Base-by-base conservation (phyloP, 345 rosid species). In the Luvunga scandens region DNA sequence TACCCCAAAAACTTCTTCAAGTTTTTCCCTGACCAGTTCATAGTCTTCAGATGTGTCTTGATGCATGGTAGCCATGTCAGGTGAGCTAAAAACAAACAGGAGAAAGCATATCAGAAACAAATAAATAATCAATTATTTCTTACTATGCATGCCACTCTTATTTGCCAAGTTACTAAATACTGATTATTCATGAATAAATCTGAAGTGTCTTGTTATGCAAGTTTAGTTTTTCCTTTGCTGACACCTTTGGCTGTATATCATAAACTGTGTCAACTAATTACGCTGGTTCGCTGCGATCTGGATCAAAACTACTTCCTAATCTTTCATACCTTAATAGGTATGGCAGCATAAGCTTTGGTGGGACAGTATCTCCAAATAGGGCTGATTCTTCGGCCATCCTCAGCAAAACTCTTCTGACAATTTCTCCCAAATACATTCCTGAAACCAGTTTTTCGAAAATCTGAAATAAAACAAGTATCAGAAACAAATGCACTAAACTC, bases 31-130 rank as follows among this genome's bases (percentile, higher is more conserved):
- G 27, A 91, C 87, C 48, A 84, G 76, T 38, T 83, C 85, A 6
- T 77, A 87, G 42, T 87, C 86, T 66, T 89, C 88, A 12, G 89
- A 88, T 76, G 89, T 83, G 81, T 89, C 92, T 82, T 91, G 94
- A 81, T 89, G 92, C 94, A 91, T 91, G 2, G 90, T 90, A 76
- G 94, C 89, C 91, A 91, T 88, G 65, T 91, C 89, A 6, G 88
- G 89, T 16, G 91, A 80, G 71, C 92, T 91, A 22, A 14, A 5
- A 4, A 7, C 3, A 71, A 4, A 57, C 3, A 68, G 6, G 64
- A 18, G 50, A 66, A 79, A 60, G 3, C 21, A 59, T 28, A n/a
- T 57, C 24, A 69, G 56, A 72, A 28, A 34, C 13, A 34, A 9
- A 22, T 48, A 64, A 64, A 33, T 19, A 60, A 7, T 7, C 31